Base-by-base conservation (phyloP, 768 basidiomycete species). In the Gymnopilus junonius region DNA sequence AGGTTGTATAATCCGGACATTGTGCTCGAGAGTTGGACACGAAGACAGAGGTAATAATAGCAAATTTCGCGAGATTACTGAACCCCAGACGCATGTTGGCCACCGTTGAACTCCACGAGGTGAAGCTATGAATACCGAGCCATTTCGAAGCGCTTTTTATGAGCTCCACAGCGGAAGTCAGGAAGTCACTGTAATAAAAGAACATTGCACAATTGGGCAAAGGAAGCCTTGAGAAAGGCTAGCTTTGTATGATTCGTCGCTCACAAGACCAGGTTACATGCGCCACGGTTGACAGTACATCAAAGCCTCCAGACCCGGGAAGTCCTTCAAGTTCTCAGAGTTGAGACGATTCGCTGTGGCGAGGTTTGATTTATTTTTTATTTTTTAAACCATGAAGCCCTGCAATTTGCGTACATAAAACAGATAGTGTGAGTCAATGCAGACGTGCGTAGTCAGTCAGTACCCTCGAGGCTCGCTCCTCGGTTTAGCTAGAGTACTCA, bases 1-100 rank as follows among this genome's bases (percentile, higher is more conserved):
- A 90, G 8, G 70, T 69, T 2, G 87, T 85, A 70, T 83, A 91
- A 69, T 88, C 86, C 25, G 87, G 88, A 68, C 90, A 91, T 71
- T 79, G 79, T 21, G 78, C 78, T 46, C 69, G 64, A 42, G 73
- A 67, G 31, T 65, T 66, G 1, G 71, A 59, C 23, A 74, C 66
- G 39, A 79, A 37, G 11, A 66, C 66, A 46, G 75, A 65, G 45
- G 70, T 68, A 34, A 73, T 55, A 53, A 70, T 62, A 6, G 63
- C 59, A 42, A 66, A 35, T 20, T 60, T 63, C 34, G 39, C 37
- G 51, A 58, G 17, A 35, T 48, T 51, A n/a, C 58, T 61, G 27
- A 59, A 53, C 40, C 65, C 35, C 32, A 67, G 55, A 53, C 55
- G 66, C 69, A 70, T 70, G 21, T 61, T 62, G 58, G 43, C 15